Base-by-base conservation (phyloP, 805 yeast species). In the Spathaspora hagerdaliae region DNA sequence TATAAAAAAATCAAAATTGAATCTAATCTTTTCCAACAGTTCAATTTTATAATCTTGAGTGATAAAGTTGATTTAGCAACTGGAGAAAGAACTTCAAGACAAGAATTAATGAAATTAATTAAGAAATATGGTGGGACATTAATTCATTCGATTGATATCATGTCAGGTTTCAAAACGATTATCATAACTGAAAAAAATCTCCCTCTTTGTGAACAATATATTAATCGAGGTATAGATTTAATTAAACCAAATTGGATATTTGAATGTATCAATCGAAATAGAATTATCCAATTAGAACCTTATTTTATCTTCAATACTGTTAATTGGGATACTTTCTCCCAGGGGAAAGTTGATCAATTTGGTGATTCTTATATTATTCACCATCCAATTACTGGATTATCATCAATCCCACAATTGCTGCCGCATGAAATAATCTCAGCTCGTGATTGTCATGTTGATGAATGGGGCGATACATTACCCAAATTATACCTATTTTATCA, bases 211-310 rank as follows among this genome's bases (percentile, higher is more conserved):
- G 45, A 56, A 36, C 43, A 50, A 5, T 65, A 63, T 51, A 44
- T 57, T 9, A 43, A 52, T 2, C 56, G 59, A 13, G 85, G 85
- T 0, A 78, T 74, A 52, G 87, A 83, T 54, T 69, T 92, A 0
- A 57, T 89, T 7, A 73, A 64, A 42, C 89, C 95, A 0, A 59
- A 65, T 29, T 92, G 96, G 96, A 59, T 88, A 6, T 68, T 80
- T 38, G 91, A 87, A 51, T 81, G 94, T 53, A 64, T 87, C 2
- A 55, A 60, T 13, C 58, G 67, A 11, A 54, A 60, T 1, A 42
- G 53, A 2, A 39, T 81, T 1, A 60, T 87, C 0, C 74, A 73
- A 2, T 52, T 85, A 6, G 96, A 87, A 52, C 85, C 87, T 0
- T 56, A 60, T 15, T 84, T 87, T 54, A 67, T 83, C 34, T 74